Evolutionary conservation across 1,284 basidiomycete genomes (phyloP).

Genomic region (Pseudozyma sp.): DNA sequence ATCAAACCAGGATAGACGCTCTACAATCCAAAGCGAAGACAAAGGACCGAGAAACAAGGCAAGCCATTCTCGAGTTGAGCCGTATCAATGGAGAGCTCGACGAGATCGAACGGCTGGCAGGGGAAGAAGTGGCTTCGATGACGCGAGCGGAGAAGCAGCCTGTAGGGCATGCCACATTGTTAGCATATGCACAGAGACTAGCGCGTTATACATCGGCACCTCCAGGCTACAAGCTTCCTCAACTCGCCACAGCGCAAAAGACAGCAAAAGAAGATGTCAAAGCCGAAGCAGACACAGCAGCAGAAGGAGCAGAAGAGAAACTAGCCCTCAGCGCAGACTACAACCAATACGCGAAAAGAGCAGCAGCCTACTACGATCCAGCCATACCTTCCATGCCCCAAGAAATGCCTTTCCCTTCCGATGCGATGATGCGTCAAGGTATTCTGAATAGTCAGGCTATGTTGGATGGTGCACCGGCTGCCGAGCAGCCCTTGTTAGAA

Average conservation of each 20-base stretch:
- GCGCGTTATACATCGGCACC: conserved; percentile 57
- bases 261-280: neutral
- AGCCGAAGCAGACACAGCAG: conserved; percentile 9
- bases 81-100: conserved; percentile 43
- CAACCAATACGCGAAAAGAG: conserved; percentile 52
- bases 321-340: conserved; percentile 49
- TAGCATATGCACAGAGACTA: conserved; percentile 55
- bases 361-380: conserved; percentile 59
- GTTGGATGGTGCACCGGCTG: conserved; percentile 38
- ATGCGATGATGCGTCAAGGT: conserved; percentile 60
- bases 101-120: conserved; percentile 36
- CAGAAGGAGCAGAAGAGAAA: conserved; percentile 5
- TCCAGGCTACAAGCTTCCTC: conserved; percentile 51
- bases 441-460: conserved; percentile 54
- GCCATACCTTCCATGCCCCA: conserved; percentile 59
- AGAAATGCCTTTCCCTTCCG: conserved; percentile 59
- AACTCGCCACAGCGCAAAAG: conserved; percentile 7
- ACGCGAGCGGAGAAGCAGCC: conserved; percentile 44
- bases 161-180: conserved; percentile 29
- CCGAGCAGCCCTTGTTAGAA: conserved; percentile 18
- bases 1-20: conserved; percentile 36
- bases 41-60: conserved; percentile 37
- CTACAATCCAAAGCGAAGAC: conserved; percentile 32
- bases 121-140: conserved; percentile 36
- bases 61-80: conserved; percentile 41